phyloP scores from a whole-genome alignment of 306 rosid genomes.

The Trichosanthes cucumerina region DNA sequence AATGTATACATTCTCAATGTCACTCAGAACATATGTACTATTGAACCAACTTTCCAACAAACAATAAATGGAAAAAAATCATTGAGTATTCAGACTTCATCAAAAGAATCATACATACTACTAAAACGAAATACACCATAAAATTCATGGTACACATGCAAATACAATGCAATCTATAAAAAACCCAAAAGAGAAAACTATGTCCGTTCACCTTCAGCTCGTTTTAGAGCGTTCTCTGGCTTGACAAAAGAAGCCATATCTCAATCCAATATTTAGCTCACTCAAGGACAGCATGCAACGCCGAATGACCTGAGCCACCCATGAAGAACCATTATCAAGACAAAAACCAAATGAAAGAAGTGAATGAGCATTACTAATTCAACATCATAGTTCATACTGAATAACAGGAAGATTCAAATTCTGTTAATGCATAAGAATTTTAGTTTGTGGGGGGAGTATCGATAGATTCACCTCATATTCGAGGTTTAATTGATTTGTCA shows the following conservation, averaged over 20 bases:
- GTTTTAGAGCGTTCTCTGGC: slow-evolving; percentile 55
- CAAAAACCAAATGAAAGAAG: not conserved
- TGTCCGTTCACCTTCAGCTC: slow-evolving; percentile 44
- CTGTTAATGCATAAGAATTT: not conserved
- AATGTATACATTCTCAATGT: not conserved
- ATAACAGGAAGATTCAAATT: not conserved
- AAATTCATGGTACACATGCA: not conserved
- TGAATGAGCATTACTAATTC: not conserved
- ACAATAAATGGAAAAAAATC: not conserved
- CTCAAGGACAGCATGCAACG: slow-evolving; percentile 11
- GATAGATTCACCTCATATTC: not conserved
- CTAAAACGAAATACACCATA: not conserved
- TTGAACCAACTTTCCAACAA: not conserved
- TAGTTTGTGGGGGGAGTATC: not conserved
- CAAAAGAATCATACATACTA: not conserved
- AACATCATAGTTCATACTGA: not conserved
- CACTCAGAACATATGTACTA: not conserved
- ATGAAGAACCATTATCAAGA: not conserved
- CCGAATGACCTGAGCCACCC: slow-evolving; percentile 11
- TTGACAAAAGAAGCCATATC: slow-evolving; percentile 39
- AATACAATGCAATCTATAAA: not conserved
- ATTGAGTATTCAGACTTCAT: not conserved
- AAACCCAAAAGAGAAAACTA: not conserved
- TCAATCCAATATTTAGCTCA: slow-evolving; percentile 6
- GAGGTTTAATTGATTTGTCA: not conserved